Conservation (phyloP, 1,284 basidiomycete species). For the Ustilago bromivora region DNA sequence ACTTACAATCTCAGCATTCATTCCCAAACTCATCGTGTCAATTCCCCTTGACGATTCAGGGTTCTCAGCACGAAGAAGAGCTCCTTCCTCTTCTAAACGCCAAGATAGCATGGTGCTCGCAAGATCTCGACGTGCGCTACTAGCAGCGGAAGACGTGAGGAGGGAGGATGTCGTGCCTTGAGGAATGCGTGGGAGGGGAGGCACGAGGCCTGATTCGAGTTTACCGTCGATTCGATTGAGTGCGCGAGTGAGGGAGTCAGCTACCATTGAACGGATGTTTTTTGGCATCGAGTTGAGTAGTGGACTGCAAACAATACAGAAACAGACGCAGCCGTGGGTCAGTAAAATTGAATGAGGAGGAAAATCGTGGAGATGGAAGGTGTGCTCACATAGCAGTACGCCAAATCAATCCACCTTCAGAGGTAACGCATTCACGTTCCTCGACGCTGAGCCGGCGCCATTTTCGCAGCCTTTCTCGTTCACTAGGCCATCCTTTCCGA, state of each 20-base stretch:
- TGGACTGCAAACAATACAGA: slow-evolving; percentile 13
- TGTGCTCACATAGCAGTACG: slow-evolving; percentile 36
- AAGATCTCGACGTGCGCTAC: slow-evolving; percentile 24
- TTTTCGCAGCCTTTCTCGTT: slow-evolving; percentile 33
- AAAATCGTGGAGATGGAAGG: neutral
- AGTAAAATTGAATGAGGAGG: neutral
- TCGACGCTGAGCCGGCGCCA: slow-evolving; percentile 47
- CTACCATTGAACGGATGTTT: slow-evolving; percentile 44
- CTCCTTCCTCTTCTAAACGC: slow-evolving; percentile 43
- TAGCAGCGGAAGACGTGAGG: neutral
- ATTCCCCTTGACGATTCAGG: neutral
- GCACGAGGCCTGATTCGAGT: slow-evolving; percentile 40
- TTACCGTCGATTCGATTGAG: slow-evolving; percentile 42
- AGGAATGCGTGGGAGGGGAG: slow-evolving; percentile 39
- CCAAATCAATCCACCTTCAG: slow-evolving; percentile 57
- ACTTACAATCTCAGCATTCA: slow-evolving; percentile 47
- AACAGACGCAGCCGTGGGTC: neutral
- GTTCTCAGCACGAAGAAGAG: slow-evolving; percentile 19
- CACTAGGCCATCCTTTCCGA: slow-evolving; percentile 41
- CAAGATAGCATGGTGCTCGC: slow-evolving; percentile 45
- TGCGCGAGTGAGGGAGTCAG: slow-evolving; percentile 27
- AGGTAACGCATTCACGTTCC: slow-evolving; percentile 50
- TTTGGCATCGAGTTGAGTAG: slow-evolving; percentile 48
- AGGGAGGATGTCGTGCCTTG: slow-evolving; percentile 3
- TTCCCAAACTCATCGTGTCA: slow-evolving; percentile 25